These are phyloP conservation scores for Dimocarpus longan DNA, from an alignment of 345 rosid species.

Conservation along the genomic window DNA sequence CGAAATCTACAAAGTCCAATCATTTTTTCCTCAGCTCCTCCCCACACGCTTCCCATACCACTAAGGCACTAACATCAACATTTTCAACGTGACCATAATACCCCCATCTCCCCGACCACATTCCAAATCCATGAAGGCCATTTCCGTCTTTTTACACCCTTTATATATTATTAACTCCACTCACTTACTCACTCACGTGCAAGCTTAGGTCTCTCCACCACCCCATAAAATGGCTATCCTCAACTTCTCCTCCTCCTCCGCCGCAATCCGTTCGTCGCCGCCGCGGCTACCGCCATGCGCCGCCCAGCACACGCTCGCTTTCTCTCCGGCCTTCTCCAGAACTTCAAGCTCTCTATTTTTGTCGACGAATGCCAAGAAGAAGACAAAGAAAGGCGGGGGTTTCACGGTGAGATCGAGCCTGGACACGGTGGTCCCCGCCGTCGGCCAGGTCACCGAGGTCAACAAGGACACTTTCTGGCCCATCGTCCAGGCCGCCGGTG, in stretches of 20 bases:
- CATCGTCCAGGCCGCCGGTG: constrained; percentile 77
- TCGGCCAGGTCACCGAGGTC: constrained; percentile 89
- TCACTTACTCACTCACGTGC: background rate
- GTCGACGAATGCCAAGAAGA: background rate
- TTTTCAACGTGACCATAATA: background rate
- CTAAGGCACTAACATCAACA: background rate
- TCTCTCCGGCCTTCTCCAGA: constrained; percentile 19
- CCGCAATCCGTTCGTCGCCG: constrained; percentile 38
- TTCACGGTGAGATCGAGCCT: constrained; percentile 58
- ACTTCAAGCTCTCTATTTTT: background rate
- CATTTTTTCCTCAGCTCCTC: background rate
- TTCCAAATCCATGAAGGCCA: background rate
- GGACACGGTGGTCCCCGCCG: constrained; percentile 61
- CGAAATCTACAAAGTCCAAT: background rate
- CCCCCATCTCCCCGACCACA: background rate
- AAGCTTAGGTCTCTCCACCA: background rate
- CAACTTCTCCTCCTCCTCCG: constrained; percentile 30
- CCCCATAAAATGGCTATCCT: constrained; percentile 37
- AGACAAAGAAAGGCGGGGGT: constrained; percentile 19
- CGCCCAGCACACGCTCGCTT: constrained; percentile 18
- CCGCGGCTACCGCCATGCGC: constrained; percentile 21
- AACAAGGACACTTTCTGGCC: constrained; percentile 93
- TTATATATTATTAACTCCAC: background rate
- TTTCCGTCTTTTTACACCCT: background rate
- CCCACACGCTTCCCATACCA: background rate